Evolutionary conservation across 2,329 filamentous ascomycete genomes (phyloP), one percentile per base, ranked within the genome.

Genomic region (Ophiosphaerella narmari): DNA sequence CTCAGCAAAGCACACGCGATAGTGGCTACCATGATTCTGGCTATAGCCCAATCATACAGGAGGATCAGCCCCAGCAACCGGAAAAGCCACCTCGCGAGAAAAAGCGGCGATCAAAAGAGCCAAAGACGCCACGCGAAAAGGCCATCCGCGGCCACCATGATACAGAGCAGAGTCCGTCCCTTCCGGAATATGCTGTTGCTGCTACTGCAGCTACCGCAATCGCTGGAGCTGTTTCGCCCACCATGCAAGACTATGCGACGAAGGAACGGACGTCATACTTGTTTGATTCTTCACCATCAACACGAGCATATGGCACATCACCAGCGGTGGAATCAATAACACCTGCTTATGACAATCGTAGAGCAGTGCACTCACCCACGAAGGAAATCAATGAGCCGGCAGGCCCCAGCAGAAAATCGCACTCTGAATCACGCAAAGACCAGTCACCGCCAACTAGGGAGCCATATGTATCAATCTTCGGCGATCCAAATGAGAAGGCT

Each of bases 21-120:
- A 79, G 75, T 60, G 74, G 74, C 7, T 77, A 78, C 49, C 68
- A 76, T 43, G 66, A 71, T 42, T 26, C 57, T 42, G 48, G 43
- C 13, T 50, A 54, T 40, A 59, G 50, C 36, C 55, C 60, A 21
- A 39, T 52, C 6, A 44, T 57, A 21, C 57, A 38, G 5, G 50
- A 62, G 42, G 52, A 29, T 6, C 45, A 51, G 13, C 46, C 35
- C 18, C 52, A 60, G 40, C 29, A 46, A 41, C 57, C 62, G n/a
- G 67, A 70, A 31, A 39, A 42, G 18, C 13, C 41, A 21, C 5
- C 42, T 24, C 43, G 42, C 7, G 51, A 58, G 39, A 54, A 63
- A 46, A 63, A 59, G 42, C 56, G 53, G 18, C 52, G 53, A 43
- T 62, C 62, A 5, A 60, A 60, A 35, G 64, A 65, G 40, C 57